A percentile compares a stretch with the other conserved stretches of the same genome.
These are phyloP conservation scores for Phytopythium helicoides DNA, from an alignment of 352 stramenopile genomes.

Conservation along the genomic window DNA sequence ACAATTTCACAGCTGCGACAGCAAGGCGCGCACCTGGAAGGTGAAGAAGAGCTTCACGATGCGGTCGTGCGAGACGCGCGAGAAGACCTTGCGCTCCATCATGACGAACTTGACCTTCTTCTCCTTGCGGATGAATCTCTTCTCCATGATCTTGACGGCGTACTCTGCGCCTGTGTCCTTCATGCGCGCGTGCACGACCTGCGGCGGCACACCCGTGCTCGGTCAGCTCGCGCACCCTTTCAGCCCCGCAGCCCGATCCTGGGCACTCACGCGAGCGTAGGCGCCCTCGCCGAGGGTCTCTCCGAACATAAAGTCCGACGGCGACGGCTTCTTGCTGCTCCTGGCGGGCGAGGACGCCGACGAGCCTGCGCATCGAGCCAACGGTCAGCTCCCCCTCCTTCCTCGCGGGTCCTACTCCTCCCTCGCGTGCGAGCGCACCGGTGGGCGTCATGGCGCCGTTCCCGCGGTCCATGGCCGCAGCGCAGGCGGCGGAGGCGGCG, in stretches of 20 bases:
- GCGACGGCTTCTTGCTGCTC: constrained; percentile 70
- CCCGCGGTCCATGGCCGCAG: not conserved
- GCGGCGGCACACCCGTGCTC: not conserved
- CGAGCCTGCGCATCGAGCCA: not conserved
- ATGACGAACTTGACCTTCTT: constrained; percentile 92
- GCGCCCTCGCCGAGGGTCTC: constrained; percentile 84
- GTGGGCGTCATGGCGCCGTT: too few species aligned
- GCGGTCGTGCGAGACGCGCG: constrained; percentile 83
- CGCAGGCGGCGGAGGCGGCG: not conserved
- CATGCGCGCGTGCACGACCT: constrained; percentile 88
- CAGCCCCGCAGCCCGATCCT: too few species aligned
- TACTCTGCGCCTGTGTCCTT: constrained; percentile 87
- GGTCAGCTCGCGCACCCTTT: not conserved
- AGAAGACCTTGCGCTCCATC: constrained; percentile 91
- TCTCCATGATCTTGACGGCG: constrained; percentile 92
- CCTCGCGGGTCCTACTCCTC: too few species aligned
- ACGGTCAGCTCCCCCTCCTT: too few species aligned
- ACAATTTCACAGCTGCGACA: not conserved
- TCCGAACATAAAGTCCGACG: constrained; percentile 89
- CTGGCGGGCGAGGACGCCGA: constrained; percentile 26
- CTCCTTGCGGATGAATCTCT: constrained; percentile 89
- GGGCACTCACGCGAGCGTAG: constrained; percentile 65
- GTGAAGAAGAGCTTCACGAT: constrained; percentile 91
- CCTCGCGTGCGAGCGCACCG: too few species aligned
- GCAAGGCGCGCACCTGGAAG: constrained; percentile 62